These are phyloP conservation scores for Phyllachora maydis DNA, from an alignment of 2,329 filamentous ascomycete genomes.

Conservation along the genomic window DNA sequence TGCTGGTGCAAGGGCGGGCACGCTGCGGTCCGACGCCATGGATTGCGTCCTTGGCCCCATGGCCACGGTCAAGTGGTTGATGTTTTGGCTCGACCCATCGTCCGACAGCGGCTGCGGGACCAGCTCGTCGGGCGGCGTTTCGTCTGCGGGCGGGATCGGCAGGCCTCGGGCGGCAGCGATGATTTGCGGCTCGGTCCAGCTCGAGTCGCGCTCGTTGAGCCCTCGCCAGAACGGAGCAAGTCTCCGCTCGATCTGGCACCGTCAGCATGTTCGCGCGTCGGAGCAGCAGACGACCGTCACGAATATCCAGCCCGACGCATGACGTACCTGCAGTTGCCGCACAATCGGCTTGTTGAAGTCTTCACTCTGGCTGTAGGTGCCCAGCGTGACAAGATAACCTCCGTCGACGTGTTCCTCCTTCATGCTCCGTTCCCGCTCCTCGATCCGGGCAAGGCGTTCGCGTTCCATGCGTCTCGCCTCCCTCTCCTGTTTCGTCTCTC, in stretches of 20 bases:
- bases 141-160: conserved; percentile 65
- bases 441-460: conserved; percentile 52
- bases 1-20: conserved; percentile 20
- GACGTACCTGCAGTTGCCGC: conserved; percentile 65
- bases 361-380: conserved; percentile 78
- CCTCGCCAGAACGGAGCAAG: conserved; percentile 93
- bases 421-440: conserved; percentile 80
- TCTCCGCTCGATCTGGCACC: conserved; percentile 62
- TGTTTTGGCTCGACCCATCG: conserved; percentile 32
- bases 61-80: conserved; percentile 60
- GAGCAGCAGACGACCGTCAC: conserved; percentile 3
- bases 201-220: conserved; percentile 68
- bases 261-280: no score
- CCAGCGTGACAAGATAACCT: conserved; percentile 82
- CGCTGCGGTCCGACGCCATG: conserved; percentile 48
- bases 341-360: conserved; percentile 84
- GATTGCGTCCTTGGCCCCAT: conserved; percentile 62
- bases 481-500: conserved; percentile 79
- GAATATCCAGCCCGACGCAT: not conserved
- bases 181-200: conserved; percentile 91
- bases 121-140: conserved; percentile 52
- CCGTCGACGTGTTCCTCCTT: conserved; percentile 86
- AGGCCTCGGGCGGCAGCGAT: conserved; percentile 73
- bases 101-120: conserved; percentile 22
- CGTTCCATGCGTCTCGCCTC: conserved; percentile 72